A percentile compares a stretch with the other conserved stretches of the same genome.
Evolutionary conservation across 805 yeast genomes (phyloP).

Genomic region (Saccharomyces mikatae): DNA sequence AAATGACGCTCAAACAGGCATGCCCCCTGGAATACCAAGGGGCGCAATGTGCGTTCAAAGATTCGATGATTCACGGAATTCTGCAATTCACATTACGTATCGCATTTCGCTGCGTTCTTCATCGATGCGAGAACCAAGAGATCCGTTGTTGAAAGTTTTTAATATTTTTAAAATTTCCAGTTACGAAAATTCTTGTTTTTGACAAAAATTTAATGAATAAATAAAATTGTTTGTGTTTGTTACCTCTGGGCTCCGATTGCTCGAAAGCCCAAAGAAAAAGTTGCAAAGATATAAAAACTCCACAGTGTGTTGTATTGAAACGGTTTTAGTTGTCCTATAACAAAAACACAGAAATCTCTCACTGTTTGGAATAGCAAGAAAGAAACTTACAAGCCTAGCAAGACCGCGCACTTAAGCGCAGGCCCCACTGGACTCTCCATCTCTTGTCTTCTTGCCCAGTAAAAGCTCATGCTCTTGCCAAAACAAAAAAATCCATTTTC

Average conservation of each 20-base stretch:
- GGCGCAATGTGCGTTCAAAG: conserved; percentile 42
- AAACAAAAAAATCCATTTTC: not conserved
- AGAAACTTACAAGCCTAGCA: not conserved
- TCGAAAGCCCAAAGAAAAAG: conserved; percentile 9
- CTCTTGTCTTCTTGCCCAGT: not conserved
- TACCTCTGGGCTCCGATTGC: conserved; percentile 3
- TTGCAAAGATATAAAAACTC: conserved; percentile 6
- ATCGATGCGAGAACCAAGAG: conserved; percentile 40
- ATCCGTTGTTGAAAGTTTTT: conserved; percentile 37
- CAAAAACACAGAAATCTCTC: not conserved
- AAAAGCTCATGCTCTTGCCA: not conserved
- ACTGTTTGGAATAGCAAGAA: not conserved
- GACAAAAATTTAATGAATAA: conserved; percentile 1
- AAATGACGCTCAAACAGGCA: conserved; percentile 37
- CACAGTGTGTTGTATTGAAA: conserved; percentile 18
- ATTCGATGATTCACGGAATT: conserved; percentile 38
- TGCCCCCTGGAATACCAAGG: conserved; percentile 34
- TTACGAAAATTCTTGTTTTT: not conserved
- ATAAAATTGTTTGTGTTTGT: conserved; percentile 9
- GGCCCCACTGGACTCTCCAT: conserved; percentile 7
- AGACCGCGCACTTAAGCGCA: conserved; percentile 29
- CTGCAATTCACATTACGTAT: conserved; percentile 34
- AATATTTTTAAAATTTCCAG: conserved; percentile 19
- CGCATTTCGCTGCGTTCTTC: conserved; percentile 41
- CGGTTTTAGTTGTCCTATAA: conserved; percentile 7